Evolutionary conservation across 2,329 filamentous ascomycete species (phyloP).

Genomic region (Pleurostoma richardsiae): DNA sequence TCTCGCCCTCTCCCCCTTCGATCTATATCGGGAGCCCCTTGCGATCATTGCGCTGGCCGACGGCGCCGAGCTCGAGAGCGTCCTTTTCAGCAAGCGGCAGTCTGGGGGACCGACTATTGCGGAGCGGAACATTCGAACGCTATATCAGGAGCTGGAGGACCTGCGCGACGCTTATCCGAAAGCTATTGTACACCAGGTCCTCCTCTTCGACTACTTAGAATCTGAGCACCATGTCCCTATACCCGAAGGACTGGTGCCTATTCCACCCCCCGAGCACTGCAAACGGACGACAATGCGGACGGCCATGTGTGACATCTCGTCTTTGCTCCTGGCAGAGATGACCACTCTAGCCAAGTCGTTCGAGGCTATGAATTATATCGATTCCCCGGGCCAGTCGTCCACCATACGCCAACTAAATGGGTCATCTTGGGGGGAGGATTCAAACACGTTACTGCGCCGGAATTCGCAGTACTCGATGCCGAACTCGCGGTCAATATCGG

Average conservation of each 20-base stretch:
- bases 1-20: conserved; percentile 78
- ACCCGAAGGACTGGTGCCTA: conserved; percentile 63
- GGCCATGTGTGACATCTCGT: conserved; percentile 74
- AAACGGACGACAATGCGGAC: conserved; percentile 78
- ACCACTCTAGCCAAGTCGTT: conserved; percentile 68
- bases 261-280: conserved; percentile 64
- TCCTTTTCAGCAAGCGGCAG: conserved; percentile 47
- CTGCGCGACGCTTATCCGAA: conserved; percentile 69
- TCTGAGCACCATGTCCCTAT: conserved; percentile 46
- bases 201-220: conserved; percentile 71
- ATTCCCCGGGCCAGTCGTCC: conserved; percentile 62
- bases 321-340: conserved; percentile 69
- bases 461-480: conserved; percentile 51
- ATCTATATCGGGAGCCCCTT: conserved; percentile 80
- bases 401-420: conserved; percentile 32
- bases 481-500: conserved; percentile 47
- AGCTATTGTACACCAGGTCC: conserved; percentile 69
- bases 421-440: conserved; percentile 33
- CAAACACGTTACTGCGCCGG: conserved; percentile 36
- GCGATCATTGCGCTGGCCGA: conserved; percentile 82
- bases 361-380: conserved; percentile 68
- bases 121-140: conserved; percentile 52
- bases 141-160: conserved; percentile 65
- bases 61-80: conserved; percentile 60
- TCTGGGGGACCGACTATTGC: conserved; percentile 47